phyloP scores from a whole-genome alignment of 2,329 filamentous ascomycete species.

The Ophiostoma sp. region DNA sequence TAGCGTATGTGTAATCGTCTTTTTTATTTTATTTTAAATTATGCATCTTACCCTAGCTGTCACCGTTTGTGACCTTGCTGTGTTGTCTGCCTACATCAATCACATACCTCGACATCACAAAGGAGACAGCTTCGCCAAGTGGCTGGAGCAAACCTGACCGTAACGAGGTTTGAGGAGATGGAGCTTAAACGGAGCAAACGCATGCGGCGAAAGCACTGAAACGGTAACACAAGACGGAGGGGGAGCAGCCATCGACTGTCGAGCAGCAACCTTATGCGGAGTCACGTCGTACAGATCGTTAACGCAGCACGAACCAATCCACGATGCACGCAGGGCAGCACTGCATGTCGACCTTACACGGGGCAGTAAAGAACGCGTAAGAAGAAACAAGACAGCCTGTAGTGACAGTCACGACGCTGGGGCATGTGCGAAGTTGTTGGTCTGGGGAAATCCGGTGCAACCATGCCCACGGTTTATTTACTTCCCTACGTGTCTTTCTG shows the following conservation, averaged over 20 bases:
- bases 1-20: no score
- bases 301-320: not conserved
- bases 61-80: no score
- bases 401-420: not conserved
- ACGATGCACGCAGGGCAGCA: not conserved
- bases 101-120: not conserved
- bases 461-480: not conserved
- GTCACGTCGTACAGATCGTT: not conserved
- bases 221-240: not conserved
- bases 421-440: not conserved
- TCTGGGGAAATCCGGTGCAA: slow-evolving; percentile 2
- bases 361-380: not conserved
- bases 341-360: not conserved
- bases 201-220: not conserved
- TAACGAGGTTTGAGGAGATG: not conserved
- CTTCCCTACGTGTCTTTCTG: not conserved
- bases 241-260: not conserved
- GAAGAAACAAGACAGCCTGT: not conserved
- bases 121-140: not conserved
- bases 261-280: not conserved
- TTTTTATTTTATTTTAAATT: not conserved
- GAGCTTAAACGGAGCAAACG: not conserved
- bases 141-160: not conserved
- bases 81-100: not conserved
- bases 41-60: no score